phyloP scores from a whole-genome alignment of 148 eudicot genomes.

The Rhododendron simsii region DNA sequence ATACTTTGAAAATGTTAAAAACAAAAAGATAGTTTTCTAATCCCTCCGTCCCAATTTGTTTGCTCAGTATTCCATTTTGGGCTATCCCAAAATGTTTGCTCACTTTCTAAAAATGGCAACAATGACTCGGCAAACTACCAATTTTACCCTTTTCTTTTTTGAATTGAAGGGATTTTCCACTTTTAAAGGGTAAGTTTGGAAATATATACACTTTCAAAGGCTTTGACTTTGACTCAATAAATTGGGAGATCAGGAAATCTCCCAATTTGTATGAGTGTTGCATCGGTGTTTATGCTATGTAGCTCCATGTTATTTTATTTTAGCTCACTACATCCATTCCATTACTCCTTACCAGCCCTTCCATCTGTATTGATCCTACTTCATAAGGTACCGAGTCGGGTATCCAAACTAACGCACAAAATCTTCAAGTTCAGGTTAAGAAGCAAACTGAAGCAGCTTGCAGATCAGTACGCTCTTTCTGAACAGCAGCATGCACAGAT shows the following conservation, averaged over 20 bases:
- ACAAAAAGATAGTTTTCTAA: neutral
- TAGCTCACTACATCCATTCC: neutral
- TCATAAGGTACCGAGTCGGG: constrained; percentile 1
- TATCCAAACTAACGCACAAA: neutral
- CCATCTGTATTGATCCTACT: neutral
- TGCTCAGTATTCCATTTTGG: neutral
- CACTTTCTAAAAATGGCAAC: neutral
- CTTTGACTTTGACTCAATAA: neutral
- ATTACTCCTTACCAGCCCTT: neutral
- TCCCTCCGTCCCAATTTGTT: neutral
- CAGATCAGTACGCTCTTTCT: constrained; percentile 77
- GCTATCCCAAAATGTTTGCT: neutral
- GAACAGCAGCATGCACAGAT: constrained; percentile 78
- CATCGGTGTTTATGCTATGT: neutral
- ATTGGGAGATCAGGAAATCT: neutral
- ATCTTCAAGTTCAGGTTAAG: constrained; percentile 57
- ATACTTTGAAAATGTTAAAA: neutral
- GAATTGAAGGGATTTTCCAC: neutral
- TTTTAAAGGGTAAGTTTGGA: neutral
- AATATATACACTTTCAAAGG: neutral
- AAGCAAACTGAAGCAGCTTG: constrained; percentile 83
- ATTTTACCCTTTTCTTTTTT: neutral
- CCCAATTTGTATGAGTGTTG: neutral
- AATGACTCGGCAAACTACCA: neutral
- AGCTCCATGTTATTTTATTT: neutral